Base-by-base conservation (phyloP, 2,329 filamentous ascomycete genomes). In the Diaporthe eres region DNA sequence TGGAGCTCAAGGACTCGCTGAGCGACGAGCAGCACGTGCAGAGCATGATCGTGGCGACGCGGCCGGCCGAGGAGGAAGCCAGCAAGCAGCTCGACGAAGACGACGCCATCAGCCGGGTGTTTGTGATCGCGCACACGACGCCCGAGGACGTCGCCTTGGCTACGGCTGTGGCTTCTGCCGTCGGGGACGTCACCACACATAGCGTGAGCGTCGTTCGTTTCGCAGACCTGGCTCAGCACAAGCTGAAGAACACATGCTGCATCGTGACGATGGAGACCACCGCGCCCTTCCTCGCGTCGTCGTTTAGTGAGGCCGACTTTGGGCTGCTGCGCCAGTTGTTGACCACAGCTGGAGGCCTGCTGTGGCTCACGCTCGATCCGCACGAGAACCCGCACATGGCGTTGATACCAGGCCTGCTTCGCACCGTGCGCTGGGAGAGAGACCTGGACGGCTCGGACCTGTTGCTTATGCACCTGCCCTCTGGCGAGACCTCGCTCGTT, bases 301-400 rank as follows among this genome's bases (percentile, higher is more conserved):
- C 78, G 17, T 78, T 80, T 37, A 79, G 77, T 12, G 77, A 79
- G 7, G 70, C 75, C 22, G 79, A 80, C 71, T 82, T 82, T 75
- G 78, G 77, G 9, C 77, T 72, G 25, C 76, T 83, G 60, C 79
- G 79, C 13, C 78, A 80, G 13, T 60, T 83, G 19, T 75, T 84
- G 44, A 76, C 80, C 15, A 80, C 75, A 10, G 79, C 77, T 76
- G 77, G 77, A 70, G 77, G 77, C 0, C 71, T 85, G 15, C 76
- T 85, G 10, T 85, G 84, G 84, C 75, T 85, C 31, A 85, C 83
- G 3, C 79, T 77, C 2, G 81, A 82, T 51, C 75, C 79, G 0
- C 76, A 78, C 42, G 60, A 79, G 19, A 74, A 80, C 7, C 84
- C 84, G 3, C 77, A 80, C 19, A 78, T 83, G 19, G 80, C 80